Conservation (phyloP, 768 basidiomycete genomes). For the Pleurotus pulmonarius region DNA sequence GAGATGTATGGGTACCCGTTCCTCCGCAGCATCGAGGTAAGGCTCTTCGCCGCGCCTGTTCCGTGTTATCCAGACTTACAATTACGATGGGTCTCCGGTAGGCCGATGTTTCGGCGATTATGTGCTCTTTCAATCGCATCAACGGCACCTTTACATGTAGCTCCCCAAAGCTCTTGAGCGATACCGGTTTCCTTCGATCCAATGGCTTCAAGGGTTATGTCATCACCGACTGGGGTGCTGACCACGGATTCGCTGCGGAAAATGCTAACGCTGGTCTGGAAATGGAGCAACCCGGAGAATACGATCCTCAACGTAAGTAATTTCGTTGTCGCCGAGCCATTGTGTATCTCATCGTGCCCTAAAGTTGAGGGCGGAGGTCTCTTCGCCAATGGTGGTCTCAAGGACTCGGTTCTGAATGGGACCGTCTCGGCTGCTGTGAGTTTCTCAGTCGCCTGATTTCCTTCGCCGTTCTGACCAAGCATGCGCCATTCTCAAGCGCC, state of each 20-base stretch:
- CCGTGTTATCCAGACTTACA: no score
- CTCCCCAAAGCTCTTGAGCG: conserved; percentile 28
- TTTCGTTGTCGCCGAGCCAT: no score
- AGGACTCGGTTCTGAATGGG: background rate
- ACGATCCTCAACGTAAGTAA: background rate
- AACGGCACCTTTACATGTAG: conserved; percentile 44
- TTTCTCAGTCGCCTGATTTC: background rate
- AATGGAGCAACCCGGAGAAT: conserved; percentile 18
- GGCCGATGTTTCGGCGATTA: conserved; percentile 31
- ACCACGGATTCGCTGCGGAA: conserved; percentile 15
- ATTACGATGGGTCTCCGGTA: no score
- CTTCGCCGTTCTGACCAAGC: background rate
- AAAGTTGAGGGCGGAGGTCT: conserved; percentile 2
- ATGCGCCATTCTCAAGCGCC: background rate
- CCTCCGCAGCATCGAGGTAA: conserved; percentile 16
- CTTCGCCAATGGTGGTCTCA: conserved; percentile 1
- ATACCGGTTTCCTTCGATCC: conserved; percentile 10
- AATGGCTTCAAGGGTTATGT: conserved; percentile 16
- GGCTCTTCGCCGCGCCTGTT: no score
- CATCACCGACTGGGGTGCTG: conserved; percentile 17
- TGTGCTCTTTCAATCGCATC: conserved; percentile 29
- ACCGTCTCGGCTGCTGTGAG: background rate
- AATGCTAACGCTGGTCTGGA: conserved; percentile 20
- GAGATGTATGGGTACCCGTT: conserved; percentile 23
- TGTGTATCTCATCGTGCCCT: no score